Base-by-base conservation (phyloP, 805 yeast genomes). In the Metschnikowia henanensis region DNA sequence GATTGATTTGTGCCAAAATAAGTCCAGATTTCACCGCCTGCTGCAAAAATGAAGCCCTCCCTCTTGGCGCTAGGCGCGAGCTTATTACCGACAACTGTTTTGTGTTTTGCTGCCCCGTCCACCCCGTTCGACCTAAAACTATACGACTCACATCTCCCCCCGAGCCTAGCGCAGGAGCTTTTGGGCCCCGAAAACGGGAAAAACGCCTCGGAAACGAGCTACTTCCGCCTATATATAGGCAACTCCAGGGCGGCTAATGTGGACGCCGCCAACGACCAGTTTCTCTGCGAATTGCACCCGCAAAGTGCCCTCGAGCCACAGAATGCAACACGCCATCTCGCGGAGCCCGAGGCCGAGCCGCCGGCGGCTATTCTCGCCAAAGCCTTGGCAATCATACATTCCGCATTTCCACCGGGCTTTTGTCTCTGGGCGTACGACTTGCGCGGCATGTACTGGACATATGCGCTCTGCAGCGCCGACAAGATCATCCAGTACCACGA, bases 361-460 rank as follows among this genome's bases (percentile, higher is more conserved):
- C 31, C 37, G 15, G 53, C 47, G 7, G 43, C 25, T 8, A 40
- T 51, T n/a, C 37, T 49, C n/a, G 35, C 25, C 25, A 39, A 25
- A 9, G 55, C 53, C 33, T 28, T 48, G 34, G 41, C 32, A 4
- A 9, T 47, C 23, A 43, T 53, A 37, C 52, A 47, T 16, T 15
- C 18, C 15, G 31, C 48, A n/a, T 42, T 52, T 23, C 35, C 44
- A n/a, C 16, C 25, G 8, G 23, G 37, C 22, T 17, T 35, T 3
- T 52, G 57, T 31, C 37, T 52, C 15, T 52, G 45, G 47, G 52
- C 56, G 17, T 50, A 50, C 49, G 55, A 52, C 2, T 44, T 50
- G 30, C 43, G 46, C 30, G 66, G 68, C 29, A 75, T 72, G n/a
- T 80, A 77, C 56, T 80, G 84, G 83, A 72, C 75, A 10, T 78